A percentile compares a stretch with the other conserved stretches of the same genome.
Evolutionary conservation across 1,139 yeast genomes (phyloP).

Genomic region (Protomyces gravidus): DNA sequence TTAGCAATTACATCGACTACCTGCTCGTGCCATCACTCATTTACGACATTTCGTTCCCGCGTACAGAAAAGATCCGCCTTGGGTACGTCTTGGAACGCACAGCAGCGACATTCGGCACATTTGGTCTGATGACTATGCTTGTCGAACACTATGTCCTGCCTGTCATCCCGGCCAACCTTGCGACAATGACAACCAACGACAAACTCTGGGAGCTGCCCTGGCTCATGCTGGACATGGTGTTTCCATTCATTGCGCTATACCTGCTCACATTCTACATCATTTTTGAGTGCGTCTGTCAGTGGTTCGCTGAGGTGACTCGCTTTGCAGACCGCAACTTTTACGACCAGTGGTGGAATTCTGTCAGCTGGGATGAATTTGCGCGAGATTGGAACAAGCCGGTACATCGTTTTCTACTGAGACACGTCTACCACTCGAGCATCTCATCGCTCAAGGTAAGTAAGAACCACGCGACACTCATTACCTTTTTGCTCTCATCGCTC

Average conservation of each 20-base stretch:
- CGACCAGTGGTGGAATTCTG: constrained; percentile 93
- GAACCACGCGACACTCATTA: constrained; percentile 64
- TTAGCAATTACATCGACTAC: constrained; percentile 36
- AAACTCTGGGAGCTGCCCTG: constrained; percentile 55
- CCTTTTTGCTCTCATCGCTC: constrained; percentile 74
- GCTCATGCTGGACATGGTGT: constrained; percentile 68
- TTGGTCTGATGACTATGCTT: constrained; percentile 70
- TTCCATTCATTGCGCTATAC: constrained; percentile 53
- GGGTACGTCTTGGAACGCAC: constrained; percentile 63
- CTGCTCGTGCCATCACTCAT: constrained; percentile 31
- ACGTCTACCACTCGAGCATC: constrained; percentile 88
- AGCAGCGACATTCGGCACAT: constrained; percentile 79
- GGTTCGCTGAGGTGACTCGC: constrained; percentile 67
- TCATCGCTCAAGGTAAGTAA: constrained; percentile 67
- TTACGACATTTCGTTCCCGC: constrained; percentile 65
- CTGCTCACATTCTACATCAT: constrained; percentile 76
- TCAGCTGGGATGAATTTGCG: constrained; percentile 90
- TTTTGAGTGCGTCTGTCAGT: constrained; percentile 91
- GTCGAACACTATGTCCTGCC: constrained; percentile 81
- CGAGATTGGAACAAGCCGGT: constrained; percentile 95
- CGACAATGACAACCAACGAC: constrained; percentile 42
- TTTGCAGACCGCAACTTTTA: constrained; percentile 68
- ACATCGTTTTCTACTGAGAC: constrained; percentile 82
- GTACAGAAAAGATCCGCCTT: constrained; percentile 68
- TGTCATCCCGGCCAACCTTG: constrained; percentile 54